Base-by-base conservation (phyloP, 2,329 filamentous ascomycete species). In the Paecilomyces dactylethromorphus region DNA sequence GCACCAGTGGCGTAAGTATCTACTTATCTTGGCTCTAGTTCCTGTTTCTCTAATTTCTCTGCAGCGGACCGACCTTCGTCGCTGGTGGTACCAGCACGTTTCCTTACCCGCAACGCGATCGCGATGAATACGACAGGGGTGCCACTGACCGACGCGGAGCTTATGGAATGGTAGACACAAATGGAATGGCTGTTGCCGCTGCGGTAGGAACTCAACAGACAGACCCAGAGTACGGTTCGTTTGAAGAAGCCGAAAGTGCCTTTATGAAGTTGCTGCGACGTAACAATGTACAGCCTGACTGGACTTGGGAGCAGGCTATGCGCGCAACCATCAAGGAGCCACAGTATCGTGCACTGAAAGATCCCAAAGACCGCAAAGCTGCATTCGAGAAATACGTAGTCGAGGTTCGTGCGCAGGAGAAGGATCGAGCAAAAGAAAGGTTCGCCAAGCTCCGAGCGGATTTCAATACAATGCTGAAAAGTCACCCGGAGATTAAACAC, bases 321-420 rank as follows among this genome's bases (percentile, higher is more conserved):
- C 88, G 89, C 56, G 85, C 86, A 21, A 90, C 91, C 18, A 91
- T 95, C 65, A 93, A 90, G 69, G 94, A 99, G 65, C 87, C 92
- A 53, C 91, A 97, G 69, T 97, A 94, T 74, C 89, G 93, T 62
- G 90, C 94, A 21, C 87, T 99, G 65, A 94, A 93, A 69, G 92
- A 97, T 68, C 91, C 94, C 4, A 92, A 88, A 74, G 92, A 96
- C 71, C 87, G 94, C 65, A 94, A 91, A 75, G 82, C 87, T 64
- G 91, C 92, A 18, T 99, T 97, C 75, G 91, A 96, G 78, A 96
- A 96, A 78, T 99, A 94, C 79, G 91, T 91, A 72, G 83, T 91
- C 67, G 91, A 97, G 73, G 84, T 96, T 75, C 86, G 94, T 66
- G 82, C 89, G 65, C 91, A 97, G 78, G 94, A 99, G 78, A 94